phyloP scores from a whole-genome alignment of 2,329 filamentous ascomycete species.

The Westerdykella aurantiaca region DNA sequence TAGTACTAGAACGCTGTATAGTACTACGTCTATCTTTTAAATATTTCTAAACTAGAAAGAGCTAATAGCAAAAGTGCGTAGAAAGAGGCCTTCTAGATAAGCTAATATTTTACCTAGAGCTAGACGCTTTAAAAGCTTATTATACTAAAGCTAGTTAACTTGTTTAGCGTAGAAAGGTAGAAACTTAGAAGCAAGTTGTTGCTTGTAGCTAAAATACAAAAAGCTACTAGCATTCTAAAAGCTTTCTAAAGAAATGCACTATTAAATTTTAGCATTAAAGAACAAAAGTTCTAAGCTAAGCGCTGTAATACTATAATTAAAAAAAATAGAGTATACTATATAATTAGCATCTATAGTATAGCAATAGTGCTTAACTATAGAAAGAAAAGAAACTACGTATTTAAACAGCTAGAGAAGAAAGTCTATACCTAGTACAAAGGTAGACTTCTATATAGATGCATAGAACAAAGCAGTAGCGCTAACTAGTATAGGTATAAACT shows the following conservation, averaged over 20 bases:
- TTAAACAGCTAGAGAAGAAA: conserved; percentile 10
- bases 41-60: conserved; percentile 7
- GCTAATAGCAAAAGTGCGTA: conserved; percentile 5
- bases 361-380: conserved; percentile 10
- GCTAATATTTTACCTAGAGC: conserved; percentile 13
- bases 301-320: conserved; percentile 13
- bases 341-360: conserved; percentile 16
- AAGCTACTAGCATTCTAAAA: conserved; percentile 18
- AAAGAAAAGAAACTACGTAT: conserved; percentile 9
- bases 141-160: conserved; percentile 16
- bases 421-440: conserved; percentile 13
- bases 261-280: conserved; percentile 9
- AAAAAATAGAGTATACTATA: conserved; percentile 17
- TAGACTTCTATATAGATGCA: conserved; percentile 7
- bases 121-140: conserved; percentile 16
- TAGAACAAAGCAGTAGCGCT: conserved; percentile 6
- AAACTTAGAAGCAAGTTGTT: conserved; percentile 24
- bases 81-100: conserved; percentile 12
- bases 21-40: conserved; percentile 14
- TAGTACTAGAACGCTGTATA: conserved; percentile 13
- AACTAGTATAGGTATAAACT: conserved; percentile 10
- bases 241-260: conserved; percentile 9
- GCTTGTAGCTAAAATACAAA: conserved; percentile 17
- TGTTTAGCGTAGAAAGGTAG: conserved; percentile 22
- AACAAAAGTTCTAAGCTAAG: conserved; percentile 17